Conservation (phyloP, 176 grass and related monocot species). For the Rhipidocladum racemiflorum region DNA sequence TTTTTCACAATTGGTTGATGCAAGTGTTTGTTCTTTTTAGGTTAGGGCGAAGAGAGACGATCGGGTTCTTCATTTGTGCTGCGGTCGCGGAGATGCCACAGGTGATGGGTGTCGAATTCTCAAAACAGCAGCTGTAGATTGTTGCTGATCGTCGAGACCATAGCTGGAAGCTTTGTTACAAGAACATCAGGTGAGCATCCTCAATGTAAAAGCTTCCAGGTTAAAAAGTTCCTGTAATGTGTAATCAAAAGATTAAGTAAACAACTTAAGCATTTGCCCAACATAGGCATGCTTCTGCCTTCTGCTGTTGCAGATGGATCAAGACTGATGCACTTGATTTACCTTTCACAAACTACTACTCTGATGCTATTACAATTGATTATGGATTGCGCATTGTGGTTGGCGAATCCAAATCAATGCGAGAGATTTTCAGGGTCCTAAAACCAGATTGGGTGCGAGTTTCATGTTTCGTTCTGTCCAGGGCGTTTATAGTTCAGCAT, state of each 20-base stretch:
- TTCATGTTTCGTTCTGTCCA: neutral
- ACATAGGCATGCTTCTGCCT: neutral
- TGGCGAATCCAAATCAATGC: slow-evolving; percentile 63
- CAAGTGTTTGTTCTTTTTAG: too few species aligned
- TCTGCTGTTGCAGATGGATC: slow-evolving; percentile 59
- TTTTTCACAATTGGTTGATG: too few species aligned
- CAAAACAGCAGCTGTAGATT: slow-evolving; percentile 54
- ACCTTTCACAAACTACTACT: slow-evolving; percentile 58
- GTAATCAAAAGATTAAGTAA: neutral
- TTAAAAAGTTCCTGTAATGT: neutral
- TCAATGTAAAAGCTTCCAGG: slow-evolving; percentile 26
- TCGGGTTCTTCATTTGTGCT: too few species aligned
- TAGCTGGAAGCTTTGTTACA: slow-evolving; percentile 79
- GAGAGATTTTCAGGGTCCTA: slow-evolving; percentile 70
- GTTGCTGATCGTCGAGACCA: slow-evolving; percentile 59
- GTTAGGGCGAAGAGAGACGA: too few species aligned
- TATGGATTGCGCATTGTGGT: slow-evolving; percentile 74
- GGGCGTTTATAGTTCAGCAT: neutral
- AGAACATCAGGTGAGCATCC: slow-evolving; percentile 85
- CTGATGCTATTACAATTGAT: slow-evolving; percentile 75
- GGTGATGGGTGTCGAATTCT: too few species aligned
- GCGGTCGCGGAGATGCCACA: too few species aligned
- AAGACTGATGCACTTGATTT: slow-evolving; percentile 84
- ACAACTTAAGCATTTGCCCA: neutral
- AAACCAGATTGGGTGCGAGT: slow-evolving; percentile 53